Evolutionary conservation across 2,329 filamentous ascomycete genomes (phyloP).

Genomic region (Sordariomycetes sp.): DNA sequence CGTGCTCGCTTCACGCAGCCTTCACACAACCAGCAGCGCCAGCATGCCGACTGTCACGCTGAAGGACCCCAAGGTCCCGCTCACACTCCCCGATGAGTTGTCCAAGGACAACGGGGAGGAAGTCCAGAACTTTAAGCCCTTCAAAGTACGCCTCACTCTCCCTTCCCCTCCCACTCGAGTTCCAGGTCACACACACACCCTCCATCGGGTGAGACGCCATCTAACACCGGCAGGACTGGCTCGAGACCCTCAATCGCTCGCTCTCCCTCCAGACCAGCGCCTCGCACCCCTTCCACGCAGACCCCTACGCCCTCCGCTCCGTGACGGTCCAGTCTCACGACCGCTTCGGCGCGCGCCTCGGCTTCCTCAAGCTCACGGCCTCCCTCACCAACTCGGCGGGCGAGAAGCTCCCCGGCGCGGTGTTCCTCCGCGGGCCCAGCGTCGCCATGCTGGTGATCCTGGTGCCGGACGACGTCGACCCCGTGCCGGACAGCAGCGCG

Average conservation of each 20-base stretch:
- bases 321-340: constrained; percentile 44
- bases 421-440: constrained; percentile 49
- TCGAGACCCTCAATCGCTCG: constrained; percentile 32
- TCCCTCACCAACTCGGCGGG: constrained; percentile 33
- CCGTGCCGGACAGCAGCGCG: constrained; percentile 10
- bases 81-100: constrained; percentile 32
- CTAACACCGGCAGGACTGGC: constrained; percentile 29
- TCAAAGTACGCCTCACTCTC: constrained; percentile 25
- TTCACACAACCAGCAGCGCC: neutral
- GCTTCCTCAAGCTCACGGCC: constrained; percentile 46
- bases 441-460: constrained; percentile 50
- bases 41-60: constrained; percentile 13
- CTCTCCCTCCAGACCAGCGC: constrained; percentile 30
- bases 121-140: constrained; percentile 35
- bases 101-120: constrained; percentile 22
- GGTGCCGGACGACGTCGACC: constrained; percentile 34
- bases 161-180: neutral
- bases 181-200: neutral
- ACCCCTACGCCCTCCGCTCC: constrained; percentile 40
- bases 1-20: neutral
- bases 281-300: constrained; percentile 39
- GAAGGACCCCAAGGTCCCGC: constrained; percentile 23
- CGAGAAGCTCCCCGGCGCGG: constrained; percentile 39
- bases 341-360: constrained; percentile 36
- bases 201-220: no score